phyloP scores from a whole-genome alignment of 2,329 filamentous ascomycete species.

The Hymenoscyphus fructigenus region DNA sequence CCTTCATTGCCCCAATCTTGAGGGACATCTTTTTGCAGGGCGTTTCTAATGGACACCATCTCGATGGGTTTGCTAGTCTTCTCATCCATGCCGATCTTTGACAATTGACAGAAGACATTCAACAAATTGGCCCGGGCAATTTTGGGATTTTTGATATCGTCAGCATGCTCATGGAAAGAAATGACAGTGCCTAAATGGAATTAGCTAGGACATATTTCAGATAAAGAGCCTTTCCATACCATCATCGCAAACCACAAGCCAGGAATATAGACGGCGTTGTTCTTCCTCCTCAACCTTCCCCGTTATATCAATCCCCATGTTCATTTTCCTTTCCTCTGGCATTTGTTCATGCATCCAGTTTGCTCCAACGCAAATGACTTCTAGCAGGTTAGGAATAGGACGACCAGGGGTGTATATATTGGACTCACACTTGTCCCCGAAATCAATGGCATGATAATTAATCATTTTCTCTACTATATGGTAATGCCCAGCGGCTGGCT shows the following conservation, averaged over 20 bases:
- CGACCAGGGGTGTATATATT: not conserved
- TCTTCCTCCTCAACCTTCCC: conserved; percentile 27
- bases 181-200: conserved; percentile 59
- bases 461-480: conserved; percentile 67
- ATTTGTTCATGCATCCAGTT: conserved; percentile 56
- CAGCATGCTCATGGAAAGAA: conserved; percentile 63
- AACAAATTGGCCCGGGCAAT: conserved; percentile 54
- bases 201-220: conserved; percentile 5
- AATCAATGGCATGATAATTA: conserved; percentile 73
- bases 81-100: conserved; percentile 46
- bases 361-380: conserved; percentile 69
- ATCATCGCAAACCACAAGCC: conserved; percentile 68
- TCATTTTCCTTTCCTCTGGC: conserved; percentile 14
- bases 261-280: conserved; percentile 63
- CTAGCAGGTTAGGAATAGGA: conserved; percentile 15
- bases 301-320: conserved; percentile 30
- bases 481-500: too few species aligned
- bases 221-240: conserved; percentile 40
- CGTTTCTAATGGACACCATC: conserved; percentile 34
- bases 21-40: conserved; percentile 33
- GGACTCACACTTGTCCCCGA: conserved; percentile 59
- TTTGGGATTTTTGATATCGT: conserved; percentile 31
- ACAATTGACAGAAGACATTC: conserved; percentile 61
- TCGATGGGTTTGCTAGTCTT: conserved; percentile 27
- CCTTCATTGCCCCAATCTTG: conserved; percentile 44